These are phyloP conservation scores for Rheum nobile DNA, from an alignment of 148 eudicot genomes.

Conservation along the genomic window DNA sequence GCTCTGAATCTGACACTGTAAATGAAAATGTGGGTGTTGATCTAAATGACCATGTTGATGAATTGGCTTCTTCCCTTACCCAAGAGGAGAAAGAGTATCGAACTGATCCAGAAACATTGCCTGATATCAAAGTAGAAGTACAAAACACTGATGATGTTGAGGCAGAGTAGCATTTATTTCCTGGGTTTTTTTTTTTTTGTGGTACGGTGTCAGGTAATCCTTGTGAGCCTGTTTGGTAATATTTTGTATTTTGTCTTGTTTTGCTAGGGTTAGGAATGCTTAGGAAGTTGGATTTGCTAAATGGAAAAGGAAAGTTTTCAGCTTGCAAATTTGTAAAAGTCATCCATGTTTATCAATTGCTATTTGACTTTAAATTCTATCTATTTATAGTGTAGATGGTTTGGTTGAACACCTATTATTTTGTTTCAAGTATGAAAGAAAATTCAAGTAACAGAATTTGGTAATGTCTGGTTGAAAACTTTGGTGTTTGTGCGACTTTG, in stretches of 20 bases:
- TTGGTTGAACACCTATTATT: too few species aligned
- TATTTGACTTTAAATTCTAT: not conserved
- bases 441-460: not conserved
- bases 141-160: conserved; percentile 35
- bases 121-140: conserved; percentile 55
- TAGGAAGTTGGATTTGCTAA: not conserved
- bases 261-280: conserved; percentile 1
- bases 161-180: conserved; percentile 27
- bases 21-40: conserved; percentile 21
- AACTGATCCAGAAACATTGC: conserved; percentile 42
- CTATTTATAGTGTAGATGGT: too few species aligned
- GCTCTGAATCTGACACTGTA: conserved; percentile 13
- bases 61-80: conserved; percentile 26
- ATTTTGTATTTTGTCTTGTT: conserved; percentile 1
- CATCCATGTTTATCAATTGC: not conserved
- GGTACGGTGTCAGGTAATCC: conserved; percentile 3
- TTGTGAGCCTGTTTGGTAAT: conserved; percentile 1
- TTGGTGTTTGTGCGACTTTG: not conserved
- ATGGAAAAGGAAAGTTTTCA: not conserved
- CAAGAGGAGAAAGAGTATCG: conserved; percentile 43
- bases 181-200: not conserved
- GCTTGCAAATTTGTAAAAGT: conserved; percentile 1
- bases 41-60: conserved; percentile 38
- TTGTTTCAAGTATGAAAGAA: too few species aligned
- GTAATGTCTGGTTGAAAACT: not conserved